Percentiles rank a stretch among this genome's conserved stretches.
phyloP scores from a whole-genome alignment of 192 early-diverging fungal species.

The Mortierella antarctica region DNA sequence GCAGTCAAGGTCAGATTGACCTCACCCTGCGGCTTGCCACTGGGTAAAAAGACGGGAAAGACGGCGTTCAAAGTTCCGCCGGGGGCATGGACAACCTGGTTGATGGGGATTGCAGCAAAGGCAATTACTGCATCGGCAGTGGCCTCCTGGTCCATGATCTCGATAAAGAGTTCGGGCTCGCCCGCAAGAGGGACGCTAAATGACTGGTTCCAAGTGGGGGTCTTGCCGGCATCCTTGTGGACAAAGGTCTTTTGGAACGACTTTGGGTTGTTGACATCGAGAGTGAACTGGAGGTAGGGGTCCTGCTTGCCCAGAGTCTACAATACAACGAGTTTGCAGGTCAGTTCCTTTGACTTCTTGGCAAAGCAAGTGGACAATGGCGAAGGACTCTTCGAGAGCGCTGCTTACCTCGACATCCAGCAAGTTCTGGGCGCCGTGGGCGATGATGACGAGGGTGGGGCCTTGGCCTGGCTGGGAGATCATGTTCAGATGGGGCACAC shows the following conservation, averaged over 20 bases:
- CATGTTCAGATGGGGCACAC: no score
- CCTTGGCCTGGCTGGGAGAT: constrained; percentile 13
- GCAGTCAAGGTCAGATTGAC: constrained; percentile 56
- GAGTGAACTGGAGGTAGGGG: constrained; percentile 59
- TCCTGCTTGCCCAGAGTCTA: constrained; percentile 61
- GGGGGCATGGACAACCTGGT: constrained; percentile 57
- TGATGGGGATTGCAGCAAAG: constrained; percentile 62
- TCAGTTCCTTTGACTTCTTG: neutral
- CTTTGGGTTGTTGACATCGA: constrained; percentile 55
- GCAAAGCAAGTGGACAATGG: neutral
- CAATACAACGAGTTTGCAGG: neutral
- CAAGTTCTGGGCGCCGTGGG: constrained; percentile 53
- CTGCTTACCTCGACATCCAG: constrained; percentile 44
- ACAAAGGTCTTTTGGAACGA: constrained; percentile 61
- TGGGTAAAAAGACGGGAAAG: constrained; percentile 57
- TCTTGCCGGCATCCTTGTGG: constrained; percentile 61
- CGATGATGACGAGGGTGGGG: constrained; percentile 49
- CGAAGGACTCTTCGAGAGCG: neutral
- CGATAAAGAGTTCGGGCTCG: constrained; percentile 57
- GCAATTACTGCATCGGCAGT: constrained; percentile 57
- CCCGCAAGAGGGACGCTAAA: constrained; percentile 57
- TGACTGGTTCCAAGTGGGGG: constrained; percentile 62
- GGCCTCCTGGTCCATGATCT: constrained; percentile 60
- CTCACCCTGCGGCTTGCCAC: constrained; percentile 54
- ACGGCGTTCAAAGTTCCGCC: constrained; percentile 54